Evolutionary conservation across 2,329 filamentous ascomycete species (phyloP).

Genomic region (Claviceps purpurea): DNA sequence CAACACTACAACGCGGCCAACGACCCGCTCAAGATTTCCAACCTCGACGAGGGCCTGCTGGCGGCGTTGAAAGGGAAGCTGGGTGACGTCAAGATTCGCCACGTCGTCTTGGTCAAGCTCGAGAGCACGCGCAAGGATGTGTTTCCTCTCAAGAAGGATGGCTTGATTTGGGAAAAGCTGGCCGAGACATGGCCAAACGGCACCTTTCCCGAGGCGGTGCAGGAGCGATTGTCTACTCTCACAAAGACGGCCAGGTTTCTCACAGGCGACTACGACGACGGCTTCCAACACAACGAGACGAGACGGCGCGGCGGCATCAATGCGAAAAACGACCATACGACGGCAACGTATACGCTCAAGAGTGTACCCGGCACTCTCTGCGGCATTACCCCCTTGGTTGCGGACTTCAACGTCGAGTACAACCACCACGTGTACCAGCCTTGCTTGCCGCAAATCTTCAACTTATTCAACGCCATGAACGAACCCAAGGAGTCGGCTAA

Average conservation of each 20-base stretch:
- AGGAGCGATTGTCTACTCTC: constrained; percentile 14
- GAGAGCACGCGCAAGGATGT: constrained; percentile 32
- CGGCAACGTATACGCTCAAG: constrained; percentile 30
- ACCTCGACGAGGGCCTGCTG: constrained; percentile 21
- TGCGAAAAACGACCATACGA: constrained; percentile 25
- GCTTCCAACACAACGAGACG: constrained; percentile 16
- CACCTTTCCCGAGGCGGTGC: constrained; percentile 18
- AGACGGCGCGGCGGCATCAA: constrained; percentile 25
- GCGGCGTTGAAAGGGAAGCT: constrained; percentile 14
- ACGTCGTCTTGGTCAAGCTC: constrained; percentile 27
- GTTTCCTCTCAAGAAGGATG: constrained; percentile 28
- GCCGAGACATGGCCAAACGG: constrained; percentile 18
- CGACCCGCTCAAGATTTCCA: constrained; percentile 28
- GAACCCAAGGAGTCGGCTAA: constrained; percentile 6
- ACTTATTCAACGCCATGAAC: constrained; percentile 16
- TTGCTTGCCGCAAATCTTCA: constrained; percentile 25
- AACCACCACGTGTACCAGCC: constrained; percentile 30
- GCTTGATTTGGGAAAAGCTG: constrained; percentile 23
- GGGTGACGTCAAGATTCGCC: constrained; percentile 23
- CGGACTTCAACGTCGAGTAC: constrained; percentile 30
- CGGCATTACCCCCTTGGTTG: constrained; percentile 26
- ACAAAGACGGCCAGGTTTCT: constrained; percentile 20
- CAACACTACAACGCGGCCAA: constrained; percentile 20
- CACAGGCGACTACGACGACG: constrained; percentile 22
- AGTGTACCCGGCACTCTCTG: constrained; percentile 28